These are phyloP conservation scores for Peltaster fructicola DNA, from an alignment of 2,329 filamentous ascomycete species.

Conservation along the genomic window DNA sequence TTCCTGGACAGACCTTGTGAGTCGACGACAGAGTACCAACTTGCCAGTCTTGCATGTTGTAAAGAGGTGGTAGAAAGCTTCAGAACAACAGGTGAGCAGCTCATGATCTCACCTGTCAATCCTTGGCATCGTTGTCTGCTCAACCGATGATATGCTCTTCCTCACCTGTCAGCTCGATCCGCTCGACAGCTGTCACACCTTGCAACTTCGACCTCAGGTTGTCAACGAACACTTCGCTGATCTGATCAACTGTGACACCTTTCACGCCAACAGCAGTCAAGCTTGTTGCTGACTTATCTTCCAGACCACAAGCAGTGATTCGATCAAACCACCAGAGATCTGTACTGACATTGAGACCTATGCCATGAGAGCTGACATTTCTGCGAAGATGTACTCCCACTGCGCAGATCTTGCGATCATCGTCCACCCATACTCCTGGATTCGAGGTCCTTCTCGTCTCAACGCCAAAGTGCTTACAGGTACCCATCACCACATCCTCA, in stretches of 20 bases:
- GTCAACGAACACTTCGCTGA: slow-evolving; percentile 24
- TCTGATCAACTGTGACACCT: slow-evolving; percentile 20
- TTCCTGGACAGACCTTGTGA: too few relatives aligned
- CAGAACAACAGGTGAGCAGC: too few relatives aligned
- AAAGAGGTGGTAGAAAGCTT: too few relatives aligned
- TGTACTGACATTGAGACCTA: slow-evolving; percentile 61
- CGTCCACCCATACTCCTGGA: slow-evolving; percentile 60
- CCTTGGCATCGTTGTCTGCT: slow-evolving; percentile 5
- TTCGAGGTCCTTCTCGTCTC: slow-evolving; percentile 48
- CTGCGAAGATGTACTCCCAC: slow-evolving; percentile 80
- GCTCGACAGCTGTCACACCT: slow-evolving; percentile 11
- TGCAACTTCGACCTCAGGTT: slow-evolving; percentile 18
- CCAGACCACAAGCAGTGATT: slow-evolving; percentile 80
- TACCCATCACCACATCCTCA: slow-evolving; percentile 55
- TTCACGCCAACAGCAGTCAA: slow-evolving; percentile 38
- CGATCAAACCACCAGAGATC: slow-evolving; percentile 47
- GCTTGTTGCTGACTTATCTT: slow-evolving; percentile 63
- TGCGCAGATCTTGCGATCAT: slow-evolving; percentile 62
- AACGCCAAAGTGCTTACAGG: slow-evolving; percentile 44
- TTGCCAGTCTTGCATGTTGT: too few relatives aligned
- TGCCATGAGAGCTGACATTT: slow-evolving; percentile 67
- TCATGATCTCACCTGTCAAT: too few relatives aligned
- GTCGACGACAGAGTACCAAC: too few relatives aligned
- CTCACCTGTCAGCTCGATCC: too few relatives aligned
- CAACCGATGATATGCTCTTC: slow-evolving; percentile 5